Conservation (phyloP, 2,329 filamentous ascomycete genomes). For the Pseudopyricularia javanii region DNA sequence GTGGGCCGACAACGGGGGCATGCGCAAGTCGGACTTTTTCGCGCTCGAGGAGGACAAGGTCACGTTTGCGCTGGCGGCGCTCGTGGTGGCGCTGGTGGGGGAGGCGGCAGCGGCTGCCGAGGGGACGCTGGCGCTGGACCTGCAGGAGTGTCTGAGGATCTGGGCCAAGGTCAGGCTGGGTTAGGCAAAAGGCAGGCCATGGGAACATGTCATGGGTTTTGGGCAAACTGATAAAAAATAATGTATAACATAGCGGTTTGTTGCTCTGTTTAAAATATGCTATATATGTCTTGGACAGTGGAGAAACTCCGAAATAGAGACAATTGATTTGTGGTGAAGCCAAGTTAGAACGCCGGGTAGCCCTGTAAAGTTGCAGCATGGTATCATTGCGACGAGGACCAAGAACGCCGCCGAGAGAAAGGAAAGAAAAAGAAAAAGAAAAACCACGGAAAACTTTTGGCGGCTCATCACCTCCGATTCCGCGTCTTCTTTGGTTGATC, state of each 20-base stretch:
- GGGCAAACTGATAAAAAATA: background rate
- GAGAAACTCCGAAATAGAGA: background rate
- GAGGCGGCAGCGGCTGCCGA: slow-evolving; percentile 31
- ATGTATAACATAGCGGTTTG: background rate
- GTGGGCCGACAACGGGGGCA: slow-evolving; percentile 43
- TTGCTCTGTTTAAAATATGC: background rate
- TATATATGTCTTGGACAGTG: background rate
- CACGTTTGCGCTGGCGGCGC: slow-evolving; percentile 33
- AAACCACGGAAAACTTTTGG: background rate
- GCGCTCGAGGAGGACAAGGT: slow-evolving; percentile 22
- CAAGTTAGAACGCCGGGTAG: background rate
- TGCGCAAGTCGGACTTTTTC: slow-evolving; percentile 31
- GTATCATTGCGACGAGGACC: slow-evolving; percentile 1
- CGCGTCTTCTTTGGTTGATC: slow-evolving; percentile 46
- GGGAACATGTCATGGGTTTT: background rate
- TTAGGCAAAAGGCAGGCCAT: background rate
- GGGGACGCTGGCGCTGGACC: slow-evolving; percentile 34
- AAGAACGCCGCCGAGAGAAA: background rate
- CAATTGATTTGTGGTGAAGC: background rate
- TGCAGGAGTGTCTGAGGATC: slow-evolving; percentile 41
- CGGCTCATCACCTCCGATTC: slow-evolving; percentile 29
- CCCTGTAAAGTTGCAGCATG: slow-evolving; percentile 1
- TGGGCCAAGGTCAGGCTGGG: slow-evolving; percentile 41
- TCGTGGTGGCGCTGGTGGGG: slow-evolving; percentile 34
- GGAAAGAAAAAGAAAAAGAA: background rate